Evolutionary conservation across 1,139 yeast genomes (phyloP), one percentile per base, ranked within the genome.

Genomic region (Geotrichum phurueaensis): DNA sequence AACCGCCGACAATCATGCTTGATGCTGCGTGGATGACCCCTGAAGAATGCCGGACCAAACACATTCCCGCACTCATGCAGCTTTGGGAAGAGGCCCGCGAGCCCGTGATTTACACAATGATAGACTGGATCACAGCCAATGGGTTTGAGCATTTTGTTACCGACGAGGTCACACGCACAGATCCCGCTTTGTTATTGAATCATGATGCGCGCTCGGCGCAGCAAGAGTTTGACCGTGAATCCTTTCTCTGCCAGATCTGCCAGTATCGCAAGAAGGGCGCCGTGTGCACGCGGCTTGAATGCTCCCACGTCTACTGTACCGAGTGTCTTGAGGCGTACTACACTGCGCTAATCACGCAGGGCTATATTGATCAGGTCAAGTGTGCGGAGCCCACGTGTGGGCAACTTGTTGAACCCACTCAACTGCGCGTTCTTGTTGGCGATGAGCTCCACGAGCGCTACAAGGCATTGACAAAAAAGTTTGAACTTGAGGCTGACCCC

Each of bases 221-320:
- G 23, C 64, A 69, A 0, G 73, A 74, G 20, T 81, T 82, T 65
- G 66, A 77, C 5, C 60, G 65, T 13, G 69, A 71, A 39, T 77
- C 85, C 1, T 84, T 79, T 66, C 67, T 73, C 1, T 86, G 91
- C 69, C 83, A 81, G 22, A 84, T 86, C 1, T 86, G 91, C 66
- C 85, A 84, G 66, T 78, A 76, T 47, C 78, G 75, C 51, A 73
- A 73, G 59, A 81, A 80, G 64, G 91, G 92, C 1, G 57, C 59
- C 0, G 64, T 69, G 1, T 79, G 84, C 68, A 75, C 79, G 7
- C 65, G 71, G 61, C 74, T 85, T 56, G 76, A 76, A 0, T 84
- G 88, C 66, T 72, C 72, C 2, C 90, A 86, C 67, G 75, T 76
- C 0, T 82, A 84, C 63, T 86, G 91, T 67, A 76, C 75, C 50